Conservation (phyloP, 306 rosid species). For the Vigna nakashimae region DNA sequence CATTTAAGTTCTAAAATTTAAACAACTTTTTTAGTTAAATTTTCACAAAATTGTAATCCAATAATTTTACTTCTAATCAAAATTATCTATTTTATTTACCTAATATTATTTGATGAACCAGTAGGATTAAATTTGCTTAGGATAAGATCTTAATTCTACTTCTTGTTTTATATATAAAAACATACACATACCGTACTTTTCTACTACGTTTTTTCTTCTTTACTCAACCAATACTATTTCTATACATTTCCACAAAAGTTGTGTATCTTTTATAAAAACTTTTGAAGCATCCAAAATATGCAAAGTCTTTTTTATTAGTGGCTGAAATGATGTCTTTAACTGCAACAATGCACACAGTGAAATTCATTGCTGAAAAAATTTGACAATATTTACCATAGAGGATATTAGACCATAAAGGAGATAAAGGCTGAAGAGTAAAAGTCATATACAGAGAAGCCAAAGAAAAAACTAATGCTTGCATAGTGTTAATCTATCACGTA, state of each 20-base stretch:
- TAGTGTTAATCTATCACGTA: conserved; percentile 20
- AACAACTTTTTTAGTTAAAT: no score
- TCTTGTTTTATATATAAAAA: no score
- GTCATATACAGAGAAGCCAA: neutral
- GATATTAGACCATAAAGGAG: conserved; percentile 23
- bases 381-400: conserved; percentile 10
- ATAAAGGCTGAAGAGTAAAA: conserved; percentile 34
- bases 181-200: neutral
- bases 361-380: conserved; percentile 36
- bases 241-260: neutral
- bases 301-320: conserved; percentile 33
- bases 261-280: conserved; percentile 12
- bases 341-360: neutral
- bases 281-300: conserved; percentile 27
- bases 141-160: no score
- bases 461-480: neutral
- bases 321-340: conserved; percentile 4
- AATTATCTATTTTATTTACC: no score
- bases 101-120: no score
- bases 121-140: no score
- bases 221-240: neutral
- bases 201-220: neutral
- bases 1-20: no score
- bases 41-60: no score
- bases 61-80: no score